These are phyloP conservation scores for Phytopythium oedochilum DNA, from an alignment of 352 stramenopile genomes.

Conservation along the genomic window DNA sequence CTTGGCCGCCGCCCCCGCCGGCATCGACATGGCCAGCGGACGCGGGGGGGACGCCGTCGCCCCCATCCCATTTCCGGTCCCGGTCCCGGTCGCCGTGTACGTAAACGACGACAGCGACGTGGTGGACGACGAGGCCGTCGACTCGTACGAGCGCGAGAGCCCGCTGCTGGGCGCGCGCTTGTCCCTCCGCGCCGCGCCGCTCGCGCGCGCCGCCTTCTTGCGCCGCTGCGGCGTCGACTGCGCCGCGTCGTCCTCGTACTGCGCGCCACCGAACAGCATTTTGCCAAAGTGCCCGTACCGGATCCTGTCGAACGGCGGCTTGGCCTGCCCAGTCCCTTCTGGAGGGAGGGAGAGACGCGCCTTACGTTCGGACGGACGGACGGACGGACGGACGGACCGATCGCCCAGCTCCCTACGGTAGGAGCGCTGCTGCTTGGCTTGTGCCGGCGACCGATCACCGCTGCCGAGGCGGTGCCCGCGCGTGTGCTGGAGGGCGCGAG, in stretches of 20 bases:
- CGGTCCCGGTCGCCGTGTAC: slow-evolving; percentile 9
- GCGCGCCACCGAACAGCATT: slow-evolving; percentile 32
- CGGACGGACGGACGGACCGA: too few species aligned
- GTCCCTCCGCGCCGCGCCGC: neutral
- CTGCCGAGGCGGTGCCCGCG: neutral
- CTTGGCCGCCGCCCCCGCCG: slow-evolving; percentile 16
- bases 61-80: neutral
- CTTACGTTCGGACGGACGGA: neutral
- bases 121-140: slow-evolving; percentile 28
- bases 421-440: too few species aligned
- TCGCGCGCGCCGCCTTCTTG: slow-evolving; percentile 6
- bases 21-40: slow-evolving; percentile 1
- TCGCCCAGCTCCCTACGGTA: too few species aligned
- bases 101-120: slow-evolving; percentile 17
- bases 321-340: too few species aligned
- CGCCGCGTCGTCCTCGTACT: slow-evolving; percentile 34
- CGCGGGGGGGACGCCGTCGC: slow-evolving; percentile 3
- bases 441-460: neutral
- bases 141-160: slow-evolving; percentile 26
- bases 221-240: slow-evolving; percentile 16
- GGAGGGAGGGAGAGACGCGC: neutral
- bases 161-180: slow-evolving; percentile 9
- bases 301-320: neutral
- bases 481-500: too few species aligned
- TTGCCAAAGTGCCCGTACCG: neutral